A percentile compares a stretch with the other conserved stretches of the same genome.
Evolutionary conservation across 441 rosid species (phyloP).

Genomic region (Dalechampia spathulata): DNA sequence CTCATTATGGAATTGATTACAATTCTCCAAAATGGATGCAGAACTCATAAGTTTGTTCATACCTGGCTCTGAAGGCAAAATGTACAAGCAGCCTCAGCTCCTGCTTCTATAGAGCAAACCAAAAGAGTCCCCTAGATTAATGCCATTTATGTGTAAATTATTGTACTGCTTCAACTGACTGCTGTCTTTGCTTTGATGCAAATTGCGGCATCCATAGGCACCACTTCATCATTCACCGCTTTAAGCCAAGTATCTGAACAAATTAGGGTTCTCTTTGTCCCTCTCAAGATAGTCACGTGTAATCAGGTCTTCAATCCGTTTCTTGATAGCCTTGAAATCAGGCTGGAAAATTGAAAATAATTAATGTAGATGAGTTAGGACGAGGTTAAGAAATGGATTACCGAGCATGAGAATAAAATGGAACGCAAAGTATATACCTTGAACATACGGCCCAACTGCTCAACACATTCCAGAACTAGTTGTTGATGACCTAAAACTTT

Average conservation of each 20-base stretch:
- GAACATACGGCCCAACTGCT: conserved; percentile 93
- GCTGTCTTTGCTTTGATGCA: conserved; percentile 6
- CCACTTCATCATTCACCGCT: conserved; percentile 5
- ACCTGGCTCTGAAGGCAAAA: conserved; percentile 29
- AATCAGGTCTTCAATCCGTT: conserved; percentile 86
- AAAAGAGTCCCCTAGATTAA: conserved; percentile 8
- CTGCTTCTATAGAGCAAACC: conserved; percentile 10
- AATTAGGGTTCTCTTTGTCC: conserved; percentile 66
- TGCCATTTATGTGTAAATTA: conserved; percentile 13
- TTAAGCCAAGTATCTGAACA: conserved; percentile 79
- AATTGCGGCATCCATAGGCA: conserved; percentile 14
- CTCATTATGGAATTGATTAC: conserved; percentile 18
- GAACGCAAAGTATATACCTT: conserved; percentile 44
- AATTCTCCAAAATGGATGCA: conserved; percentile 19
- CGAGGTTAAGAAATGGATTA: not conserved
- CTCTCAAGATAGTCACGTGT: conserved; percentile 83
- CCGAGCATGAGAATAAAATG: not conserved
- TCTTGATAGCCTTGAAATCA: conserved; percentile 94
- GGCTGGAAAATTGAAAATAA: conserved; percentile 48
- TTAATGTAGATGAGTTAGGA: not conserved
- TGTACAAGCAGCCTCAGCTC: conserved; percentile 25
- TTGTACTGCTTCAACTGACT: conserved; percentile 12
- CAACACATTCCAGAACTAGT: conserved; percentile 84
- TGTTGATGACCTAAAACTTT: conserved; percentile 91
- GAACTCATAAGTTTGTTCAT: conserved; percentile 16